These are phyloP conservation scores for Cladorrhinum samala DNA, from an alignment of 495 filamentous ascomycete genomes.

Conservation along the genomic window DNA sequence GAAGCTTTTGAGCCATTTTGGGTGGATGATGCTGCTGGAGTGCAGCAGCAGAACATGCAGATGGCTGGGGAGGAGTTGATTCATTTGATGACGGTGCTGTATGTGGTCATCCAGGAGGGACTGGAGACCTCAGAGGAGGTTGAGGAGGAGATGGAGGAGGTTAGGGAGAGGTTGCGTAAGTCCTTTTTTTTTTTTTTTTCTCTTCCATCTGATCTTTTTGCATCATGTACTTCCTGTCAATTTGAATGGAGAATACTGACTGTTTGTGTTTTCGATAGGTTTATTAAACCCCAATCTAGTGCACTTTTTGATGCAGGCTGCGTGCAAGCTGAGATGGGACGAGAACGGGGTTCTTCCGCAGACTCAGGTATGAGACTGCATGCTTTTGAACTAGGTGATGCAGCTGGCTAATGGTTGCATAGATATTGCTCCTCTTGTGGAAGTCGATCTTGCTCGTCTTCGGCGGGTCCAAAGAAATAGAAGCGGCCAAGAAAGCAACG, in stretches of 20 bases:
- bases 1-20: conserved; percentile 51
- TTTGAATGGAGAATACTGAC: conserved; percentile 1
- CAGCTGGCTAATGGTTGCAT: too few relatives aligned
- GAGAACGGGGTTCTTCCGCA: conserved; percentile 46
- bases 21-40: conserved; percentile 26
- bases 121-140: conserved; percentile 46
- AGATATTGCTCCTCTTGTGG: conserved; percentile 79
- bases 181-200: conserved; percentile 2
- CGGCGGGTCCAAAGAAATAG: conserved; percentile 66
- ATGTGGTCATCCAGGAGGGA: conserved; percentile 66
- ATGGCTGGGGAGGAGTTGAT: conserved; percentile 50
- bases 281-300: conserved; percentile 62
- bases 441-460: conserved; percentile 82
- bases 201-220: too few relatives aligned
- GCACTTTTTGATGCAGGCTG: conserved; percentile 65
- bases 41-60: conserved; percentile 30
- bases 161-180: conserved; percentile 39
- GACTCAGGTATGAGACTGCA: too few relatives aligned
- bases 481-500: conserved; percentile 62
- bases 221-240: too few relatives aligned
- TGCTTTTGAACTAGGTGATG: too few relatives aligned
- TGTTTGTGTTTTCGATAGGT: conserved; percentile 32
- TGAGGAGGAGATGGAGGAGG: conserved; percentile 31
- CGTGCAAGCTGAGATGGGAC: conserved; percentile 81
- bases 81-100: conserved; percentile 61